phyloP scores from a whole-genome alignment of 2,329 filamentous ascomycete genomes.

The Cercospora beticola region DNA sequence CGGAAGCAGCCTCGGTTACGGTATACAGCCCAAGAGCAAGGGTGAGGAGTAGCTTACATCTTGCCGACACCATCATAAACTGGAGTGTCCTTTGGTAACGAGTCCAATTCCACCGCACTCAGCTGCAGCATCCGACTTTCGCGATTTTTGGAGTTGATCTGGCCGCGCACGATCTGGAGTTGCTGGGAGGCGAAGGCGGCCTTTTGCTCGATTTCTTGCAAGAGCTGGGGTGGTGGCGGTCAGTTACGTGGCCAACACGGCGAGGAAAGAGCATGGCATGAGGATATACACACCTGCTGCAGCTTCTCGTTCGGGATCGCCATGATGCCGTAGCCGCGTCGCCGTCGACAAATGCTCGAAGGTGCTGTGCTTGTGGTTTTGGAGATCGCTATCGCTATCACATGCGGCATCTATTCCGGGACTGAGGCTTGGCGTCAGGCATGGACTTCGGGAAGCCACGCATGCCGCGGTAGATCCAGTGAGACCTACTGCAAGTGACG shows the following conservation, averaged over 20 bases:
- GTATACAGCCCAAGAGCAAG: constrained; percentile 7
- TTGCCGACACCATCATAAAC: constrained; percentile 96
- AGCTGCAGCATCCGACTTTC: constrained; percentile 87
- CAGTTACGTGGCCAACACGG: constrained; percentile 7
- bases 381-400: neutral
- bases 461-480: constrained; percentile 2
- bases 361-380: neutral
- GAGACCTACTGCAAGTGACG: neutral
- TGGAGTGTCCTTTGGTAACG: constrained; percentile 70
- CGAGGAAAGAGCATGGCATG: neutral
- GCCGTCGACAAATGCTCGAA: neutral
- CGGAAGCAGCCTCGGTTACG: constrained; percentile 14
- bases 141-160: constrained; percentile 81
- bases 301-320: constrained; percentile 91
- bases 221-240: constrained; percentile 58
- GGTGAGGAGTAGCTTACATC: constrained; percentile 61
- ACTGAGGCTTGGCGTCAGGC: neutral
- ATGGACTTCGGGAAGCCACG: neutral
- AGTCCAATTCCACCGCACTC: constrained; percentile 78
- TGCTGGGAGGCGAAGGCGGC: constrained; percentile 87
- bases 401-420: neutral
- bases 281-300: constrained; percentile 68
- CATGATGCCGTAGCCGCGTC: constrained; percentile 54
- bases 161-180: constrained; percentile 78
- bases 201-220: constrained; percentile 91